phyloP scores from a whole-genome alignment of 305 asterid species.

The Fraxinus angustifolia region DNA sequence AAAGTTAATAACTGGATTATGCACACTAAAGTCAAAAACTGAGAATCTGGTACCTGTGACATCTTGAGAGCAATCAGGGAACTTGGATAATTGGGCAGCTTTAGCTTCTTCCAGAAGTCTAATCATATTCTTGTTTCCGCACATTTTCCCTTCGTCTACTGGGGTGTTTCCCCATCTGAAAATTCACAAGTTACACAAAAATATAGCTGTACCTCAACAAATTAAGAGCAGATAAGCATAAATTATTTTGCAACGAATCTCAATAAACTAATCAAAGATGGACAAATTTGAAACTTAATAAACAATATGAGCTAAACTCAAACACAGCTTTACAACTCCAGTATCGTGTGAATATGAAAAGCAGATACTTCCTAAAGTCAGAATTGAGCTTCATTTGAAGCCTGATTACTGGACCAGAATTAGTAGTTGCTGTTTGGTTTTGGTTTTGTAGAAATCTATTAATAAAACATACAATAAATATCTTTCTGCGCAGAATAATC shows the following conservation, averaged over 20 bases:
- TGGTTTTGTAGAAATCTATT: neutral
- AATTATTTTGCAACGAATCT: neutral
- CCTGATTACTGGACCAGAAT: neutral
- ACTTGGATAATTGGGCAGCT: slow-evolving; percentile 38
- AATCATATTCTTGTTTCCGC: slow-evolving; percentile 66
- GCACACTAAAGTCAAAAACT: neutral
- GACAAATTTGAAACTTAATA: neutral
- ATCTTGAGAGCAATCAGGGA: slow-evolving; percentile 36
- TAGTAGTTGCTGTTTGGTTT: neutral
- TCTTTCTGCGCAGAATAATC: neutral
- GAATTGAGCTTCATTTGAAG: neutral
- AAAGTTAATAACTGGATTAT: neutral
- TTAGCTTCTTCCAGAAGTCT: slow-evolving; percentile 60
- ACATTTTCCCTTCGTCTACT: slow-evolving; percentile 58
- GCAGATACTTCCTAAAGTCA: neutral
- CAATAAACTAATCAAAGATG: neutral
- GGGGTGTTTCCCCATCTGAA: slow-evolving; percentile 78
- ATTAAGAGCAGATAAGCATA: neutral
- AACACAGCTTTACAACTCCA: neutral
- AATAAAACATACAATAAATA: neutral
- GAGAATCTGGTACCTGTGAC: slow-evolving; percentile 42
- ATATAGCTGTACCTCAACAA: neutral
- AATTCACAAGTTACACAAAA: slow-evolving; percentile 1
- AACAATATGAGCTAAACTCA: neutral
- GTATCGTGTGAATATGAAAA: neutral